Percentiles rank a stretch among this genome's conserved stretches.
phyloP scores from a whole-genome alignment of 805 yeast species.

The Kluyveromyces aestuarii region DNA sequence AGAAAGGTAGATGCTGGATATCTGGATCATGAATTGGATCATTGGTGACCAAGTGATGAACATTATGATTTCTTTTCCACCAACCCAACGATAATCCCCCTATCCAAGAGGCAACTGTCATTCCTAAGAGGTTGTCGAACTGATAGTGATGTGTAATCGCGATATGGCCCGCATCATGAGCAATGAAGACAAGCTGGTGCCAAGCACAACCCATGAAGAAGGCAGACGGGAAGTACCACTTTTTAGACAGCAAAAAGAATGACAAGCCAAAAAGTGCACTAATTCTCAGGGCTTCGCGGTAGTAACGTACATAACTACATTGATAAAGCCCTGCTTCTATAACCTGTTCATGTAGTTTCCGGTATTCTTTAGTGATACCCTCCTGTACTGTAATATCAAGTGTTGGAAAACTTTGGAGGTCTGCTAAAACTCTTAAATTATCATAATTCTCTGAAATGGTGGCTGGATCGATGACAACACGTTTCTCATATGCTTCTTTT shows the following conservation, averaged over 20 bases:
- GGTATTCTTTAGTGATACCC: slow-evolving; percentile 45
- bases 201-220: slow-evolving; percentile 62
- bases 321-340: slow-evolving; percentile 54
- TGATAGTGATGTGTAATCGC: slow-evolving; percentile 75
- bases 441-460: slow-evolving; percentile 49
- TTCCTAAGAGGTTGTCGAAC: slow-evolving; percentile 65
- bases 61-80: slow-evolving; percentile 94
- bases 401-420: slow-evolving; percentile 48
- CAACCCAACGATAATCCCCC: slow-evolving; percentile 91
- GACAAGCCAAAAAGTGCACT: slow-evolving; percentile 42
- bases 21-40: slow-evolving; percentile 94
- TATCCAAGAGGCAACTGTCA: slow-evolving; percentile 60
- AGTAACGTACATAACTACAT: slow-evolving; percentile 67
- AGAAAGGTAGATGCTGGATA: slow-evolving; percentile 86
- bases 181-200: slow-evolving; percentile 86
- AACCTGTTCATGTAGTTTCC: slow-evolving; percentile 47
- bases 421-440: slow-evolving; percentile 43
- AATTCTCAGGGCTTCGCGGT: slow-evolving; percentile 59
- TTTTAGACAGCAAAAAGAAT: slow-evolving; percentile 34
- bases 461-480: slow-evolving; percentile 46
- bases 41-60: slow-evolving; percentile 86
- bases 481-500: slow-evolving; percentile 19
- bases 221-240: slow-evolving; percentile 31
- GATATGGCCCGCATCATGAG: slow-evolving; percentile 86
- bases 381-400: slow-evolving; percentile 63